phyloP scores from a whole-genome alignment of 2,329 filamentous ascomycete species.

The Monilinia aucupariae region DNA sequence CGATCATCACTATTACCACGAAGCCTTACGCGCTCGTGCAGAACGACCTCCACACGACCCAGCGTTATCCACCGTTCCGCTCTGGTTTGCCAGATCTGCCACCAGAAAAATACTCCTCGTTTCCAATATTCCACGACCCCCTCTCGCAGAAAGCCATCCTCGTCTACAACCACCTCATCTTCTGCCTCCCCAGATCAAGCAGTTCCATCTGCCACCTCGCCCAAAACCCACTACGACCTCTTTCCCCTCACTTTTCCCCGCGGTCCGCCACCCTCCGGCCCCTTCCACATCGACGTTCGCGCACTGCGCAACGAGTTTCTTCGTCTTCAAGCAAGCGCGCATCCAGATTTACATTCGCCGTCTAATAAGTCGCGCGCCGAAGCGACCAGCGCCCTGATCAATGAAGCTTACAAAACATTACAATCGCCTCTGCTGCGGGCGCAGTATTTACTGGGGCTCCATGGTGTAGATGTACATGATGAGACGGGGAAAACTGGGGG shows the following conservation, averaged over 20 bases:
- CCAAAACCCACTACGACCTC: conserved; percentile 71
- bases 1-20: conserved; percentile 5
- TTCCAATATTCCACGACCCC: neutral
- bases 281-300: conserved; percentile 67
- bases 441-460: conserved; percentile 73
- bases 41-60: neutral
- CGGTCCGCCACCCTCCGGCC: conserved; percentile 71
- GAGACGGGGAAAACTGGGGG: conserved; percentile 63
- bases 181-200: neutral
- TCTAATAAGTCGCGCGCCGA: conserved; percentile 59
- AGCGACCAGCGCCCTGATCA: conserved; percentile 74
- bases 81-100: conserved; percentile 1
- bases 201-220: neutral
- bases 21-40: conserved; percentile 7
- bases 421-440: conserved; percentile 71
- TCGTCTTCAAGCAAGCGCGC: conserved; percentile 68
- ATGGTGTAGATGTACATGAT: conserved; percentile 61
- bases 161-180: neutral
- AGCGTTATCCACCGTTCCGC: neutral
- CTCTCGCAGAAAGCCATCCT: conserved; percentile 2
- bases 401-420: conserved; percentile 86
- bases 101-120: conserved; percentile 1
- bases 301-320: conserved; percentile 81
- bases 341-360: conserved; percentile 58
- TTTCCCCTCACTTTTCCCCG: conserved; percentile 74